Evolutionary conservation across 139 green algal genomes (phyloP).

Genomic region (Limnomonas spitsbergensis): DNA sequence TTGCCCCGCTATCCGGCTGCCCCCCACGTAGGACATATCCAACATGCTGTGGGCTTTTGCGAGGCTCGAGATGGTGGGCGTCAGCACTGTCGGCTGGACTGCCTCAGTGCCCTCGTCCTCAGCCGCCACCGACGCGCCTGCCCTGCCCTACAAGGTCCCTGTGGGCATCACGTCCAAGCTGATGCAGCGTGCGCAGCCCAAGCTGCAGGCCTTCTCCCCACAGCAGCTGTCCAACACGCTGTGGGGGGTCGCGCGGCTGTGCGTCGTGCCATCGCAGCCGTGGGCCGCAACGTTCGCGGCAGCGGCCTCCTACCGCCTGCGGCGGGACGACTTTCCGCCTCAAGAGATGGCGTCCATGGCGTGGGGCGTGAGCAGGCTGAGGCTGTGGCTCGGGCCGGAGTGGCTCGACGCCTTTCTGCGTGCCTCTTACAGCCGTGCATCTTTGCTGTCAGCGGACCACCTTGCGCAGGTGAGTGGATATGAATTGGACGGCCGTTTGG

Average conservation of each 20-base stretch:
- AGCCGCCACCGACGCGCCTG: neutral
- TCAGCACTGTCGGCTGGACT: too few relatives aligned
- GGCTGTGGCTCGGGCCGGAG: neutral
- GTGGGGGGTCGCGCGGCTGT: constrained; percentile 22
- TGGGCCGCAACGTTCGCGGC: constrained; percentile 13
- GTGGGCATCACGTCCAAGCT: neutral
- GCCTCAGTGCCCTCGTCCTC: too few relatives aligned
- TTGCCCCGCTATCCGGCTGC: too few relatives aligned
- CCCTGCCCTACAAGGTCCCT: neutral
- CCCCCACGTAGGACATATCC: constrained; percentile 22
- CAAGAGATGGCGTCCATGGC: neutral
- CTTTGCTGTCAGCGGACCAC: neutral
- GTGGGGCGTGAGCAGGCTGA: neutral
- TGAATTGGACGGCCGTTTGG: too few relatives aligned
- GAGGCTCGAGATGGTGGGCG: neutral
- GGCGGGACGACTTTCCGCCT: neutral
- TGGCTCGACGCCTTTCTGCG: neutral
- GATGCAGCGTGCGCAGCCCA: constrained; percentile 1
- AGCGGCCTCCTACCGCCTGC: neutral
- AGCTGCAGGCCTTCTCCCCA: constrained; percentile 14
- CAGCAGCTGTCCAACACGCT: constrained; percentile 25
- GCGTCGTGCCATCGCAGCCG: neutral
- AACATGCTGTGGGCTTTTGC: constrained; percentile 30
- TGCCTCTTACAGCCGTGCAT: neutral
- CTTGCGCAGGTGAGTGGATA: neutral